Base-by-base conservation (phyloP, 352 stramenopile species). In the Lagenidium sp. region DNA sequence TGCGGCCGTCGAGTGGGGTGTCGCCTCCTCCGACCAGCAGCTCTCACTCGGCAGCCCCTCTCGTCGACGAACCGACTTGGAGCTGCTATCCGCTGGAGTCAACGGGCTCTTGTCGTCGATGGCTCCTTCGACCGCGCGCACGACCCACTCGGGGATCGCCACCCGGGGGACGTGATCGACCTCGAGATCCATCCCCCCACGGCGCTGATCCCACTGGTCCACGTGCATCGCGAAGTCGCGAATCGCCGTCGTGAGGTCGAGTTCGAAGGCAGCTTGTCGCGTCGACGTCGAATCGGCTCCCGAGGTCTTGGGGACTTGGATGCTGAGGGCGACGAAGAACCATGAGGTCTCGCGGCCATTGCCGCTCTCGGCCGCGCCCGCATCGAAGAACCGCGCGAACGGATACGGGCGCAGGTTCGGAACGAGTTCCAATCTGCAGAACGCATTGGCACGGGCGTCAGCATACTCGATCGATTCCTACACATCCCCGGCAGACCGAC, bases 331-430 rank as follows among this genome's bases (percentile, higher is more conserved):
- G 34, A 93, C 74, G 47, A 90, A 93, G 32, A 85, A 59, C 73
- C 81, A 89, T 23, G 73, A 84, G 1, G 60, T 74, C 36, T 73
- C 50, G 18, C 62, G 49, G 11, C 66, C 52, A 11, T 52, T 55
- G 37, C 41, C 16, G 29, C 18, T 49, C 30, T 44, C 41, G n/a
- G 54, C 41, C 13, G 85, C 78, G n/a, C 54, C 41, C 13, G 85
- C 78, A 45, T 90, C 63, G 41, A 82, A 91, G 53, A 90, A 91
- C n/a, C 77, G 76, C 31, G 78, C 78, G 29, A 94, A 88, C 16
- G 81, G 81, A 24, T 85, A 60, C 31, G 83, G 71, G 4, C 68
- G 67, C 20, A 91, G 40, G 8, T 77, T 57, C 0, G 68, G 67
- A 4, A 88, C 48, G 11, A 54, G 44, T 50, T 94, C 81, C 42